Conservation (phyloP, 2,329 filamentous ascomycete species). For the Verticillium tricorpus region DNA sequence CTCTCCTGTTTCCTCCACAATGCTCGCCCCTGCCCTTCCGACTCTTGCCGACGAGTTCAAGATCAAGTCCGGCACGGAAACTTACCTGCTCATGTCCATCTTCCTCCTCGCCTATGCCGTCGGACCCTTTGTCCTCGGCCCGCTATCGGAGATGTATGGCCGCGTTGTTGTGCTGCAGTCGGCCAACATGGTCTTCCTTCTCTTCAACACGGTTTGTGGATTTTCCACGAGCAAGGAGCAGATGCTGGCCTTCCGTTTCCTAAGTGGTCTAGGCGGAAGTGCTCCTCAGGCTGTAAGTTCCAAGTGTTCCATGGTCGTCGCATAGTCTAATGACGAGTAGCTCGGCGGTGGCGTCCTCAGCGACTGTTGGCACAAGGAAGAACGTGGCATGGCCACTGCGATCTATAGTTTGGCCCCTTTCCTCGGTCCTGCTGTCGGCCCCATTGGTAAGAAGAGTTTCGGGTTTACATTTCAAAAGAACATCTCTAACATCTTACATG, state of each 20-base stretch:
- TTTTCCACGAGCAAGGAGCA: slow-evolving; percentile 39
- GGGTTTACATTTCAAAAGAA: no score
- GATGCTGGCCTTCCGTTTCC: slow-evolving; percentile 45
- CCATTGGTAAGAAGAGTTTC: slow-evolving; percentile 22
- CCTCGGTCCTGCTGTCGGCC: slow-evolving; percentile 36
- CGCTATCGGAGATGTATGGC: slow-evolving; percentile 48
- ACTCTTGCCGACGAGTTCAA: slow-evolving; percentile 38
- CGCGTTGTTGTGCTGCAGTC: slow-evolving; percentile 38
- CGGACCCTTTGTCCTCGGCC: slow-evolving; percentile 47
- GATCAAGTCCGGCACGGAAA: slow-evolving; percentile 35
- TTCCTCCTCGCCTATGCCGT: slow-evolving; percentile 54
- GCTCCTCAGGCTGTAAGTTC: slow-evolving; percentile 38
- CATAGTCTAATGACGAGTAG: slow-evolving; percentile 6
- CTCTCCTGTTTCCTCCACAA: slow-evolving; percentile 48
- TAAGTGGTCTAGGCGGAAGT: slow-evolving; percentile 41
- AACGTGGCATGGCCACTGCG: slow-evolving; percentile 26
- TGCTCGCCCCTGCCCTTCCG: slow-evolving; percentile 43
- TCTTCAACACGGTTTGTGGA: slow-evolving; percentile 50
- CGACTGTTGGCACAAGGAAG: slow-evolving; percentile 42
- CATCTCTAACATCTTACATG: not conserved
- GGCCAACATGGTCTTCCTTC: slow-evolving; percentile 45
- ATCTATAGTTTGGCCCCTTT: slow-evolving; percentile 36
- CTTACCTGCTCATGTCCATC: slow-evolving; percentile 51
- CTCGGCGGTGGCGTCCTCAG: slow-evolving; percentile 40
- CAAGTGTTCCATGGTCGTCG: not conserved